These are phyloP conservation scores for Fomitopsis pulvina DNA, from an alignment of 768 basidiomycete genomes.

Conservation along the genomic window DNA sequence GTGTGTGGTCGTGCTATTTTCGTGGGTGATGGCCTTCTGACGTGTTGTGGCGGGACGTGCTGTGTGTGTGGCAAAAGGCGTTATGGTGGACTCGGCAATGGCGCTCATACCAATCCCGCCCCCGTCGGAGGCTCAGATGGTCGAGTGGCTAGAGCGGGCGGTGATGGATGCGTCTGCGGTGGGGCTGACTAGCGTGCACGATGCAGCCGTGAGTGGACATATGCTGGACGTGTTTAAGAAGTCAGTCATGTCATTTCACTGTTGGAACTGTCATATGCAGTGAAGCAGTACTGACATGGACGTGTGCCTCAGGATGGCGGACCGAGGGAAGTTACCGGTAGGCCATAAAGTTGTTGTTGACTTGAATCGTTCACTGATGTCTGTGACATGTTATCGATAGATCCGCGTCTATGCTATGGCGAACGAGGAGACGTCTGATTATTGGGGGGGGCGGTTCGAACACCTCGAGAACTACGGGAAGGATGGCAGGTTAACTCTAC, in stretches of 20 bases:
- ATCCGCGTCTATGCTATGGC: slow-evolving; percentile 32
- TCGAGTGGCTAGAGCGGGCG: slow-evolving; percentile 58
- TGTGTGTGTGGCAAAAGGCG: slow-evolving; percentile 33
- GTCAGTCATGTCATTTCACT: too few species aligned
- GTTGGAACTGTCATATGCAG: not conserved
- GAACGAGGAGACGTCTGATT: slow-evolving; percentile 36
- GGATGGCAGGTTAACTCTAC: slow-evolving; percentile 44
- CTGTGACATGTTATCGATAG: slow-evolving; percentile 11
- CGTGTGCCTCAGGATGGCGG: slow-evolving; percentile 49
- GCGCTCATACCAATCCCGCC: slow-evolving; percentile 59
- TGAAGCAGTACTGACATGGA: not conserved
- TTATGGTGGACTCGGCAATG: slow-evolving; percentile 90
- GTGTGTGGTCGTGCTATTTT: slow-evolving; percentile 24
- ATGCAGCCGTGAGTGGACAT: slow-evolving; percentile 52
- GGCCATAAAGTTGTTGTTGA: not conserved
- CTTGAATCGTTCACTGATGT: not conserved
- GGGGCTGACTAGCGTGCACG: slow-evolving; percentile 85
- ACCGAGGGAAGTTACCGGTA: slow-evolving; percentile 57
- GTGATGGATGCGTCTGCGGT: slow-evolving; percentile 63
- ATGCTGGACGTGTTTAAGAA: slow-evolving; percentile 58
- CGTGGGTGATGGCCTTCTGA: too few species aligned
- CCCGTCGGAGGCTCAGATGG: slow-evolving; percentile 49
- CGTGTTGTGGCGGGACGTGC: too few species aligned
- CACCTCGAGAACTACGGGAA: slow-evolving; percentile 53
- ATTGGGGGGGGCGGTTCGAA: slow-evolving; percentile 58